These are phyloP conservation scores for Isabelozyma gotoi DNA, from an alignment of 805 yeast genomes.

Conservation along the genomic window DNA sequence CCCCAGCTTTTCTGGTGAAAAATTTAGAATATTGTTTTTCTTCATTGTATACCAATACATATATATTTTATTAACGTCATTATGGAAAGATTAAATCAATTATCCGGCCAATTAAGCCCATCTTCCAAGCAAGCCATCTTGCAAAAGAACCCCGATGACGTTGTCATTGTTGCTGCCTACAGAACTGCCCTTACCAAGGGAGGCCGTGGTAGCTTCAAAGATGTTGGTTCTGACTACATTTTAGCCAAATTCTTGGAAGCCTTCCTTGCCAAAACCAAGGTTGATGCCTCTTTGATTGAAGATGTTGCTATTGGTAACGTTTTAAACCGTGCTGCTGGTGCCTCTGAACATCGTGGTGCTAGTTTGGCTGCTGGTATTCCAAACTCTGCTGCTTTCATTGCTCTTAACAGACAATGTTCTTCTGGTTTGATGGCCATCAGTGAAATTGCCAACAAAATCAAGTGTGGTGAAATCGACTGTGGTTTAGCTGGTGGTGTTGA, in stretches of 20 bases:
- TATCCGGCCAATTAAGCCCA: conserved; percentile 43
- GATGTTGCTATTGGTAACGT: conserved; percentile 93
- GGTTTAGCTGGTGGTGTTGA: conserved; percentile 94
- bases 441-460: conserved; percentile 86
- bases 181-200: conserved; percentile 90
- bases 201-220: conserved; percentile 82
- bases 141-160: conserved; percentile 77
- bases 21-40: not conserved
- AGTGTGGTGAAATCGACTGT: conserved; percentile 82
- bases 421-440: conserved; percentile 90
- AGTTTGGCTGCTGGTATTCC: conserved; percentile 90
- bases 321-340: conserved; percentile 90
- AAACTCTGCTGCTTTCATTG: conserved; percentile 70
- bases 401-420: conserved; percentile 92
- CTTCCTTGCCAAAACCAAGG: conserved; percentile 52
- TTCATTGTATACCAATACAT: not conserved
- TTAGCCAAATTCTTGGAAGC: conserved; percentile 64
- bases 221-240: conserved; percentile 77
- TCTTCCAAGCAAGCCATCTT: conserved; percentile 41
- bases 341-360: conserved; percentile 92
- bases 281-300: conserved; percentile 58
- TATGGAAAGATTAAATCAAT: conserved; percentile 49
- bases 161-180: conserved; percentile 86
- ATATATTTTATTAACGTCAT: too few species aligned
- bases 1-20: not conserved